These are phyloP conservation scores for Erodium trifolium DNA, from an alignment of 441 rosid genomes.

Conservation along the genomic window DNA sequence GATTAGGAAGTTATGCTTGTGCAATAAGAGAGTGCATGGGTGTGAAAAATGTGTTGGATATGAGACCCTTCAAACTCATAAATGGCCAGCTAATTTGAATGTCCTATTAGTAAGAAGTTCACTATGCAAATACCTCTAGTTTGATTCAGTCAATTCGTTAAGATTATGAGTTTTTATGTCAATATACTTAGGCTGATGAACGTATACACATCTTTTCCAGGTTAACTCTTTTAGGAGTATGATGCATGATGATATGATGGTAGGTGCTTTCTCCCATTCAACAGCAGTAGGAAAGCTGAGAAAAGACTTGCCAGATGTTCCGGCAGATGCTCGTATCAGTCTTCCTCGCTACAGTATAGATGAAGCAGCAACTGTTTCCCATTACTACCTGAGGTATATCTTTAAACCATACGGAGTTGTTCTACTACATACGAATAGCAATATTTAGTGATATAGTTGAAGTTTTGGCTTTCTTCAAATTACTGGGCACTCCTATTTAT, in stretches of 20 bases:
- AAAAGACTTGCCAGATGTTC: slow-evolving; percentile 81
- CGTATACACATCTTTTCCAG: slow-evolving; percentile 31
- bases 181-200: not conserved
- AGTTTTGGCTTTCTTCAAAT: not conserved
- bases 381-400: slow-evolving; percentile 81
- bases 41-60: slow-evolving; percentile 1
- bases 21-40: not conserved
- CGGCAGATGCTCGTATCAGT: slow-evolving; percentile 56
- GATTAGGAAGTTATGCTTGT: not conserved
- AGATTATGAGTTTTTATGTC: not conserved
- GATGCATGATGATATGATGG: slow-evolving; percentile 93
- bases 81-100: not conserved
- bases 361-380: slow-evolving; percentile 83
- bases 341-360: slow-evolving; percentile 64
- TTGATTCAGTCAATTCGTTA: not conserved
- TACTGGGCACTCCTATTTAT: not conserved
- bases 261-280: slow-evolving; percentile 90
- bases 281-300: slow-evolving; percentile 96
- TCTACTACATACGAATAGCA: not conserved
- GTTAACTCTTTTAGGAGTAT: slow-evolving; percentile 87
- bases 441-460: not conserved
- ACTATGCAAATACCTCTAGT: not conserved
- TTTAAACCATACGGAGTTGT: not conserved
- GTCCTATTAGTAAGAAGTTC: not conserved
- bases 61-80: not conserved